Conservation (phyloP, 2,329 filamentous ascomycete species). For the Scleromitrula shiraiana region DNA sequence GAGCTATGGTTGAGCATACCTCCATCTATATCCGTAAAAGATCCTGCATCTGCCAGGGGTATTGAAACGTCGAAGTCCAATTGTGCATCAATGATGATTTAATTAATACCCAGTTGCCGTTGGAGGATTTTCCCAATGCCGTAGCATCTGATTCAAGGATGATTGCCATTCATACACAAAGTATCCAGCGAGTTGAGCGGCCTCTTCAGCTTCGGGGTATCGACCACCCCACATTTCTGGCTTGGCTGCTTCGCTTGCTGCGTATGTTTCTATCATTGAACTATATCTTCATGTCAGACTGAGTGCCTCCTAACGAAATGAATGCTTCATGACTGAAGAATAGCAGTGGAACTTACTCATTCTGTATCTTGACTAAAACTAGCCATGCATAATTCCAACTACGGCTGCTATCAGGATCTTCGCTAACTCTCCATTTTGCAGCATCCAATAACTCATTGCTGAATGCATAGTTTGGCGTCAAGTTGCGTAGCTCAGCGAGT, state of each 20-base stretch:
- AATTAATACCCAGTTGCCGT: constrained; percentile 48
- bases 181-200: constrained; percentile 50
- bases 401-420: constrained; percentile 56
- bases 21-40: too few species aligned
- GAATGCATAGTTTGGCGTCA: constrained; percentile 62
- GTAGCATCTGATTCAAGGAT: constrained; percentile 57
- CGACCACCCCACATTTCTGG: constrained; percentile 63
- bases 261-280: constrained; percentile 52
- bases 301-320: background rate
- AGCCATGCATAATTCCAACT: constrained; percentile 76
- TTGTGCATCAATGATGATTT: too few species aligned
- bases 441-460: constrained; percentile 56
- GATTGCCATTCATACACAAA: constrained; percentile 61
- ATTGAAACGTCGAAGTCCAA: too few species aligned
- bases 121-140: constrained; percentile 58
- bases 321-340: background rate
- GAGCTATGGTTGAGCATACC: too few species aligned
- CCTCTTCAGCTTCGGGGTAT: constrained; percentile 46
- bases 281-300: constrained; percentile 29
- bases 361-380: constrained; percentile 56
- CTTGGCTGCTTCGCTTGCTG: constrained; percentile 50
- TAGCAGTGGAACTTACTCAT: constrained; percentile 43
- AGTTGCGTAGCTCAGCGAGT: constrained; percentile 58
- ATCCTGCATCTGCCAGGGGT: too few species aligned
- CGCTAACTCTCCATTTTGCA: constrained; percentile 54